Base-by-base conservation (phyloP, 495 filamentous ascomycete genomes). In the Xanthoparmelia taractica region DNA sequence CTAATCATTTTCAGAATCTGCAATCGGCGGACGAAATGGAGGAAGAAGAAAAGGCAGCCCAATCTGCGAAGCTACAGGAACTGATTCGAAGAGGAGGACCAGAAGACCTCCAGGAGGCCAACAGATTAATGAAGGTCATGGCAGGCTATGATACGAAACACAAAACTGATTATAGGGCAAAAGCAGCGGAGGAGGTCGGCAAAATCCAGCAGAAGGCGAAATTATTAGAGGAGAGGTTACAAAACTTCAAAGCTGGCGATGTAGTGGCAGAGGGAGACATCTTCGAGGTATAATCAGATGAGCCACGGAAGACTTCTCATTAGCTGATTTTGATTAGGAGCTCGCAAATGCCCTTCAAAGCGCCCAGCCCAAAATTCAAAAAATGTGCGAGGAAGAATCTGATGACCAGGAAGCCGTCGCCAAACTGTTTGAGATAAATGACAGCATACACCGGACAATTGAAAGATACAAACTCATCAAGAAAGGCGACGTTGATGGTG, bases 11-110 rank as follows among this genome's bases (percentile, higher is more conserved):
- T 25, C 70, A 97, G 92, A 95, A 91, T 66, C 82, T 98, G 23
- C 90, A 92, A 72, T 97, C 94, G 17, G 94, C 92, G 18, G 94
- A 98, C 68, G 94, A 98, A 73, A 98, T 98, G 94, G 94, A 98
- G 69, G 91, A 92, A 69, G 94, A 98, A 73, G 94, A 98, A 71
- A 82, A 80, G 60, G 91, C 92, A 70, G 94, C 93, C 4, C 94
- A 98, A 69, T 96, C 91, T 15, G 94, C 94, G 13, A 98, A 98
- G 76, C 80, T 98, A 38, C 94, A 98, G 72, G 94, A 98, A 78
- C 79, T 98, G 54, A 97, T 98, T 73, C 85, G 94, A 63, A 81
- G 94, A 66, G 94, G 94, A 43, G 86, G 88, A 8, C 94, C 94
- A 7, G 86, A 92, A 58, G 94, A 97, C 74, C 75, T 98, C 34